Percentiles rank a stretch among this genome's conserved stretches.
These are phyloP conservation scores for Teratosphaeriaceae sp. DNA, from an alignment of 2,329 filamentous ascomycete species.

Conservation along the genomic window DNA sequence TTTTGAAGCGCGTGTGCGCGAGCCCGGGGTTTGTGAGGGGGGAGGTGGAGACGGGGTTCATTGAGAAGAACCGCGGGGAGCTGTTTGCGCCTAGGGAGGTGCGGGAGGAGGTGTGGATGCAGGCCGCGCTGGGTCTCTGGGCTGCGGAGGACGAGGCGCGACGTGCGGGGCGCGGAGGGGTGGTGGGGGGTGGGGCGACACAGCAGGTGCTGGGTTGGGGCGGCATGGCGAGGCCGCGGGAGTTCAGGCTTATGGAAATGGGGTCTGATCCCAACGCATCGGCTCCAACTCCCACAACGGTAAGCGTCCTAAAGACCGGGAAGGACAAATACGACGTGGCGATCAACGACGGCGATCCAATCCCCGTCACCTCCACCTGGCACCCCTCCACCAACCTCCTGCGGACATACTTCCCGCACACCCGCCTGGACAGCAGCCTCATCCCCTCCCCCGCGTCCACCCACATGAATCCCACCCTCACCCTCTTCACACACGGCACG, in stretches of 20 bases:
- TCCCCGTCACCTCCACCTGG: constrained; percentile 40
- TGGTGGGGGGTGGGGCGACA: constrained; percentile 28
- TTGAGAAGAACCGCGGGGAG: constrained; percentile 75
- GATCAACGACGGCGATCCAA: constrained; percentile 29
- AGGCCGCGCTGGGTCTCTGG: constrained; percentile 71
- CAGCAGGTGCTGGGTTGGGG: too few species aligned
- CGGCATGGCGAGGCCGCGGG: too few species aligned
- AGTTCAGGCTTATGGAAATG: constrained; percentile 49
- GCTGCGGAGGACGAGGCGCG: constrained; percentile 31
- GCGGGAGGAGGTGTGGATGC: constrained; percentile 69
- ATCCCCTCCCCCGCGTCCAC: constrained; percentile 47
- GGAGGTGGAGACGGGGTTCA: constrained; percentile 93
- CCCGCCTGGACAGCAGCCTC: constrained; percentile 72
- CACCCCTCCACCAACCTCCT: constrained; percentile 45
- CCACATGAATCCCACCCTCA: constrained; percentile 26
- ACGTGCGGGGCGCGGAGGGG: constrained; percentile 30
- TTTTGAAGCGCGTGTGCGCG: constrained; percentile 79
- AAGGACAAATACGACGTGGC: constrained; percentile 47
- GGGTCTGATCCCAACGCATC: constrained; percentile 35
- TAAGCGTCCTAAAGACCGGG: constrained; percentile 47
- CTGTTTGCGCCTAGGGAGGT: constrained; percentile 62
- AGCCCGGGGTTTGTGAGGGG: constrained; percentile 77
- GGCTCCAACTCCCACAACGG: constrained; percentile 24
- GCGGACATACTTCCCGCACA: constrained; percentile 72
- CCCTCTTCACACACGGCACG: constrained; percentile 66